phyloP scores from a whole-genome alignment of 2,329 filamentous ascomycete genomes.

The Fusarium denticulatum region DNA sequence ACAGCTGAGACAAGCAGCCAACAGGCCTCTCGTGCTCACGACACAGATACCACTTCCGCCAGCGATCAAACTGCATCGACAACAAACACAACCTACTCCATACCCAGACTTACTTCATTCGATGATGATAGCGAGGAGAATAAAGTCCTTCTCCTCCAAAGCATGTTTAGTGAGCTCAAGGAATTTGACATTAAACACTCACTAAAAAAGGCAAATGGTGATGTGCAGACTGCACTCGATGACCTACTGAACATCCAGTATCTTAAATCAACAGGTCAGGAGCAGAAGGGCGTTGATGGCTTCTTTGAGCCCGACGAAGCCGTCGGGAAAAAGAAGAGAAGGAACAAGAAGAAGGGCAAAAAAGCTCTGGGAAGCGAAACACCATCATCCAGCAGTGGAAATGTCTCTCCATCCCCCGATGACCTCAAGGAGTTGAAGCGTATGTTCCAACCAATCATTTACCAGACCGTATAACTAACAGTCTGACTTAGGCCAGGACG shows the following conservation, averaged over 20 bases:
- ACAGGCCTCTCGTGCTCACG: slow-evolving; percentile 40
- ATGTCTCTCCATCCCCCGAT: slow-evolving; percentile 23
- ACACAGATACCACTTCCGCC: slow-evolving; percentile 45
- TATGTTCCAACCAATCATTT: slow-evolving; percentile 22
- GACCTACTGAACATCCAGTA: slow-evolving; percentile 82
- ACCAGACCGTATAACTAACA: not conserved
- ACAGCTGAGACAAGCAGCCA: slow-evolving; percentile 45
- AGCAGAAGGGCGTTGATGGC: slow-evolving; percentile 81
- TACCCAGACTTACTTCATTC: slow-evolving; percentile 48
- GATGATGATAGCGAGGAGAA: slow-evolving; percentile 62
- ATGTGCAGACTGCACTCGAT: slow-evolving; percentile 78
- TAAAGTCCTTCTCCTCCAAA: slow-evolving; percentile 70
- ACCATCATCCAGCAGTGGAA: slow-evolving; percentile 27
- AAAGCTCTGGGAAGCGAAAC: slow-evolving; percentile 15
- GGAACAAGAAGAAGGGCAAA: slow-evolving; percentile 47
- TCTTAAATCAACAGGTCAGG: slow-evolving; percentile 73
- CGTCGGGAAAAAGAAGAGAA: slow-evolving; percentile 53
- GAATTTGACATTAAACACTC: slow-evolving; percentile 72
- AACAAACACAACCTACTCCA: slow-evolving; percentile 30
- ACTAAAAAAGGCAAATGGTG: slow-evolving; percentile 72
- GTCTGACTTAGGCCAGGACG: slow-evolving; percentile 46
- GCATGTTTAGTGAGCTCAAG: slow-evolving; percentile 78
- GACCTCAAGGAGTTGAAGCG: slow-evolving; percentile 44
- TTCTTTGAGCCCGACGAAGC: slow-evolving; percentile 71
- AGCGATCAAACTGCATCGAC: slow-evolving; percentile 41